Percentiles rank a stretch among this genome's conserved stretches.
phyloP scores from a whole-genome alignment of 495 filamentous ascomycete genomes.

The Parathielavia appendiculata region DNA sequence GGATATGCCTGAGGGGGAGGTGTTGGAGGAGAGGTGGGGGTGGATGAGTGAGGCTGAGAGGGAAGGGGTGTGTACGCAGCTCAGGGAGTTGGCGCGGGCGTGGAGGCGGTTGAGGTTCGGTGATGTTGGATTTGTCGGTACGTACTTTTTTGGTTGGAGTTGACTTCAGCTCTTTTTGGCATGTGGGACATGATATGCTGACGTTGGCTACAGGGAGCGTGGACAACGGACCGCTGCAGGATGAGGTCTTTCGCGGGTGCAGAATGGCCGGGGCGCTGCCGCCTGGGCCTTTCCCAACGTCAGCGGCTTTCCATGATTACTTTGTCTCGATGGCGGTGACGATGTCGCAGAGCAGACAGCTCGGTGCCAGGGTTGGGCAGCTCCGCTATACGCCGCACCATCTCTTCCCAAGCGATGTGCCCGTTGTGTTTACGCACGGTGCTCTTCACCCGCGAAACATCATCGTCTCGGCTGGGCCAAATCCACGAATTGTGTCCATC shows the following conservation, averaged over 20 bases:
- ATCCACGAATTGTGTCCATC: slow-evolving; percentile 35
- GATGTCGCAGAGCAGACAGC: slow-evolving; percentile 12
- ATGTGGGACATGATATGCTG: not conserved
- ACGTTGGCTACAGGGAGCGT: slow-evolving; percentile 21
- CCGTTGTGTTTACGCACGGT: slow-evolving; percentile 45
- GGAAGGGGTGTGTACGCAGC: slow-evolving; percentile 7
- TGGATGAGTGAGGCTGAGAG: slow-evolving; percentile 7
- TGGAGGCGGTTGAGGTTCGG: slow-evolving; percentile 17
- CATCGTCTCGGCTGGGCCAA: slow-evolving; percentile 31
- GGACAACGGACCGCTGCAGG: slow-evolving; percentile 22
- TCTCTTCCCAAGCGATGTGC: slow-evolving; percentile 25
- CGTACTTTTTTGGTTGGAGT: not conserved
- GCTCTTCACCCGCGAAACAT: slow-evolving; percentile 47
- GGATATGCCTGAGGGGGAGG: slow-evolving; percentile 10
- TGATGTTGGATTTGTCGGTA: slow-evolving; percentile 15
- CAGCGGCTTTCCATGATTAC: slow-evolving; percentile 21
- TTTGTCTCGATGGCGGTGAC: slow-evolving; percentile 20
- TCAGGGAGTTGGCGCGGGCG: slow-evolving; percentile 9
- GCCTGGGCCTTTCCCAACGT: slow-evolving; percentile 17
- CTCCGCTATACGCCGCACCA: slow-evolving; percentile 17
- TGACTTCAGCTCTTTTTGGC: not conserved
- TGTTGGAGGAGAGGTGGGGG: slow-evolving; percentile 11
- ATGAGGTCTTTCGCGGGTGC: slow-evolving; percentile 15
- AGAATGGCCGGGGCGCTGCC: slow-evolving; percentile 8
- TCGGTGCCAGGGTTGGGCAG: not conserved